Base-by-base conservation (phyloP, 192 early-diverging fungal species). In the Coemansia reversa region DNA sequence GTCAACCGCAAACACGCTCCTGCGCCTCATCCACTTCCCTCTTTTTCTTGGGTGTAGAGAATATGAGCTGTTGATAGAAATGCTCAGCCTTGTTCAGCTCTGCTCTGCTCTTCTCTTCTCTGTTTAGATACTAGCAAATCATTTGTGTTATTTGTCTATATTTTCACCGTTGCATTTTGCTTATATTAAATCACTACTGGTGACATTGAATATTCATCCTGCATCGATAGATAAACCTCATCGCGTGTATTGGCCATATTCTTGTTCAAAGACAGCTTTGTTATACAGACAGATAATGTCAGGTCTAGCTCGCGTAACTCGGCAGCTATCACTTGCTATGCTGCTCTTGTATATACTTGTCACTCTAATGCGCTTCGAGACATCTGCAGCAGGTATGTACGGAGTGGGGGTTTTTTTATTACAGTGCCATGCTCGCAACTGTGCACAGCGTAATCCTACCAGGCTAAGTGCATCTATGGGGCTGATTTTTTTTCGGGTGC, bases 1-100 rank as follows among this genome's bases (percentile, higher is more conserved):
- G 72, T 49, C 35, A 60, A 68, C 28, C 62, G 72, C 68, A 67
- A 68, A 66, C 39, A 28, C 50, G 7, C 61, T 55, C 51, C 50
- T 8, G 42, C 51, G 64, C 30, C 25, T 45, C 22, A 27, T 5
- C 53, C 22, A 23, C 22, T 53, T 53, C 16, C 39, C 3, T 45
- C 39, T 20, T 55, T 55, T 23, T 55, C 29, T 55, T 24, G 27
- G 27, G 30, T 24, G 32, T 39, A 25, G 28, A 22, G 24, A 14
- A 3, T 16, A 45, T 45, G 39, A 45, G 39, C 39, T 12, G 39
- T 12, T 45, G 39, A 45, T 12, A 45, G 39, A 16, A 2, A 16
- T 45, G 39, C 14, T 45, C 14, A 16, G 14, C 45, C 49, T 56
- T 51, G 45, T 42, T 51, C 33, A 51, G 27, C 39, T 58, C 33